Evolutionary conservation across 2,329 filamentous ascomycete species (phyloP).

Genomic region (Diplodia sapinea): DNA sequence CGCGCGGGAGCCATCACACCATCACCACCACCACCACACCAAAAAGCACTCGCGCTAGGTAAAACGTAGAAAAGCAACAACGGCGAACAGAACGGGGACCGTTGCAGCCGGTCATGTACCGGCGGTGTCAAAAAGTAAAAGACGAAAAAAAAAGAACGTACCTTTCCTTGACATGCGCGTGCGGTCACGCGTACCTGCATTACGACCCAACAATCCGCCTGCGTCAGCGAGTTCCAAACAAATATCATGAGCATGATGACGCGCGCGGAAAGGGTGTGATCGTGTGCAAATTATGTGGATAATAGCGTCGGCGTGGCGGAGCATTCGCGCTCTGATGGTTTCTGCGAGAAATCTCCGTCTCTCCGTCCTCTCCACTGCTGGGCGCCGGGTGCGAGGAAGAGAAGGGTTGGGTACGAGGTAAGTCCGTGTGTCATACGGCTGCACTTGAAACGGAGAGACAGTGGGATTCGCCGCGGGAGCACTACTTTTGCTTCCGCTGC

Average conservation of each 20-base stretch:
- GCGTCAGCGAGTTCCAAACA: constrained; percentile 11
- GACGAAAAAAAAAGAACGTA: constrained; percentile 8
- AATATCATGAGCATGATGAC: neutral
- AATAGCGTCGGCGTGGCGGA: constrained; percentile 11
- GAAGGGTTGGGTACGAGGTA: neutral
- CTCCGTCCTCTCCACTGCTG: neutral
- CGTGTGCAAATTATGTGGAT: neutral
- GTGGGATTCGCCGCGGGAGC: neutral
- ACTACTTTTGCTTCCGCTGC: neutral
- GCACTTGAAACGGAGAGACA: neutral
- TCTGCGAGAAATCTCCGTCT: constrained; percentile 22
- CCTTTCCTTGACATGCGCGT: constrained; percentile 33
- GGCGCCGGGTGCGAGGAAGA: neutral
- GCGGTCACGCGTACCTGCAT: constrained; percentile 32
- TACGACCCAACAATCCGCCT: neutral
- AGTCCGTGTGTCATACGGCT: constrained; percentile 4
- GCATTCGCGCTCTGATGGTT: neutral
- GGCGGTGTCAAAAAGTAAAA: neutral
- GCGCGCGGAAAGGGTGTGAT: neutral
- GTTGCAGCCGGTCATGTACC: neutral
- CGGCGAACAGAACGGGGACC: neutral
- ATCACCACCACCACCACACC: neutral
- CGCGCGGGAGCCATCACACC: neutral
- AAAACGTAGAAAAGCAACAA: neutral
- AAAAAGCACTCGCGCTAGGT: neutral